phyloP scores from a whole-genome alignment of 176 grass and related monocot species.

The Raddia guianensis region DNA sequence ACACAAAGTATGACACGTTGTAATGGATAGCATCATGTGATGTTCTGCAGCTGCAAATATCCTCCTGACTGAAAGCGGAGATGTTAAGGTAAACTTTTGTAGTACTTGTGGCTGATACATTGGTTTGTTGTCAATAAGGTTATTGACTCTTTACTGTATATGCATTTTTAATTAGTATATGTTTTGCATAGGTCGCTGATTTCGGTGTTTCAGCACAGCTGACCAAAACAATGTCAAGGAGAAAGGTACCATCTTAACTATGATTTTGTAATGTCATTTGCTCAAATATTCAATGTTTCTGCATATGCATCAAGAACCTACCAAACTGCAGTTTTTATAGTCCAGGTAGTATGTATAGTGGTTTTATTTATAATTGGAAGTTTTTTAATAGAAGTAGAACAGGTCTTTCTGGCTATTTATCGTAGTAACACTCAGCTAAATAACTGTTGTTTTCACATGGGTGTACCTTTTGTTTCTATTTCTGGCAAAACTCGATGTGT shows the following conservation, averaged over 20 bases:
- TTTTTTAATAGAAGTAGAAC: conserved; percentile 12
- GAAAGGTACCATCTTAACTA: conserved; percentile 71
- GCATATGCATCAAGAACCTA: conserved; percentile 13
- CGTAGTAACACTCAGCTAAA: conserved; percentile 19
- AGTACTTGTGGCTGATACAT: conserved; percentile 7
- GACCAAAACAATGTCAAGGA: conserved; percentile 99
- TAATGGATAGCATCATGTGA: conserved; percentile 33
- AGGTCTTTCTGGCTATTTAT: not conserved
- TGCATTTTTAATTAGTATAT: conserved; percentile 21
- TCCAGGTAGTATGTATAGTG: conserved; percentile 10
- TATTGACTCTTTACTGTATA: conserved; percentile 22
- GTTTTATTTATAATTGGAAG: conserved; percentile 33
- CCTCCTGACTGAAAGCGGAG: conserved; percentile 91
- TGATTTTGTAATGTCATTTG: conserved; percentile 6
- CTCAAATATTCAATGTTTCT: conserved; percentile 27
- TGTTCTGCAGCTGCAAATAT: conserved; percentile 96
- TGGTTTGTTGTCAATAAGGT: conserved; percentile 29
- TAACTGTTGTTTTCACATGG: conserved; percentile 21
- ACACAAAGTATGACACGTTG: conserved; percentile 12
- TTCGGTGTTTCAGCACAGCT: conserved; percentile 99
- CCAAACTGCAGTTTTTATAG: conserved; percentile 3
- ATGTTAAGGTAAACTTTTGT: conserved; percentile 83
- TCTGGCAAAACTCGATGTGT: conserved; percentile 23
- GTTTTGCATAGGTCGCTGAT: conserved; percentile 79
- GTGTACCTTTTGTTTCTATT: not conserved